Evolutionary conservation across 2,329 filamentous ascomycete species (phyloP).

Genomic region (Zelopaecilomyces penicillatus): DNA sequence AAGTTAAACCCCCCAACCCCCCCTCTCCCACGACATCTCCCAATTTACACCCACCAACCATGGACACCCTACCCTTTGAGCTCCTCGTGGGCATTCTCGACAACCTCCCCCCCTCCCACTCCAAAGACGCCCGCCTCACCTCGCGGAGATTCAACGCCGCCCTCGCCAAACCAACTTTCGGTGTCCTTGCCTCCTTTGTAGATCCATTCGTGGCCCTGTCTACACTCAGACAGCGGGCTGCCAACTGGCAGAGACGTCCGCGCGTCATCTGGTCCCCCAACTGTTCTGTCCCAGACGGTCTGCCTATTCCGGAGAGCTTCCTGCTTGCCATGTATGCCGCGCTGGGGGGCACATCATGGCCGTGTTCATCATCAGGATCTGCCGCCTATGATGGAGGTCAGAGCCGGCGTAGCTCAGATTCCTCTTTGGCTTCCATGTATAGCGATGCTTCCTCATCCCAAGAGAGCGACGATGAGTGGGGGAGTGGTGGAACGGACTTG

Average conservation of each 20-base stretch:
- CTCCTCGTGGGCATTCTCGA: constrained; percentile 21
- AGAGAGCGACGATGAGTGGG: constrained; percentile 2
- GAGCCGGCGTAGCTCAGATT: constrained; percentile 3
- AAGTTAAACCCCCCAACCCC: no score
- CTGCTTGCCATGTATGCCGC: constrained; percentile 22
- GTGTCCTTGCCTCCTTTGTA: constrained; percentile 21
- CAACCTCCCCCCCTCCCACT: constrained; percentile 15
- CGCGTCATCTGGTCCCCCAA: constrained; percentile 26
- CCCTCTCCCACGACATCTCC: no score
- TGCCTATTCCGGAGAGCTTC: constrained; percentile 24
- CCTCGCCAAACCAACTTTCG: constrained; percentile 20
- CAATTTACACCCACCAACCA: constrained; percentile 10
- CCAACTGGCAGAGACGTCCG: constrained; percentile 15
- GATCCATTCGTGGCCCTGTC: constrained; percentile 17
- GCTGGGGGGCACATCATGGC: constrained; percentile 18
- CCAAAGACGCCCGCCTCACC: constrained; percentile 22
- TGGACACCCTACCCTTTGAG: constrained; percentile 24
- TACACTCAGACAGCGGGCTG: constrained; percentile 15
- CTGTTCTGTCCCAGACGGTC: constrained; percentile 21
- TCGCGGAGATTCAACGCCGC: constrained; percentile 24
- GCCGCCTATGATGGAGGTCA: constrained; percentile 3
- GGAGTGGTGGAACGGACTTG: constrained; percentile 6
- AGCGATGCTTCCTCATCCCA: constrained; percentile 2
- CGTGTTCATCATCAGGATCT: no score
- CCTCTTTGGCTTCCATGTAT: no score